These are phyloP conservation scores for Saturnispora serradocipensis DNA, from an alignment of 805 yeast species.

Conservation along the genomic window DNA sequence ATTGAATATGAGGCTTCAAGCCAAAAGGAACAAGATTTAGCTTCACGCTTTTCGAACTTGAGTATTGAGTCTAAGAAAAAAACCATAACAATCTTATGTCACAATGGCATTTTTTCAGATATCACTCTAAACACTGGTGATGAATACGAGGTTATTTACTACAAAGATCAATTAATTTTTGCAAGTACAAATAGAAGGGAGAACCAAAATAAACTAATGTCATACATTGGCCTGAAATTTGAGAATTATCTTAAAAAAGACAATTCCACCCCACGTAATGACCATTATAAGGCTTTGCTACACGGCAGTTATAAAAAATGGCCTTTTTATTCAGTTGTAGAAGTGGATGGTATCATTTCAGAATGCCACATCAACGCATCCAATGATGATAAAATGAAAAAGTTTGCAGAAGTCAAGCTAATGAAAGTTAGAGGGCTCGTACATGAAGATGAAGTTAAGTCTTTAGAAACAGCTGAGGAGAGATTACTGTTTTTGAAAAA, in stretches of 20 bases:
- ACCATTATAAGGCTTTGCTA: constrained; percentile 11
- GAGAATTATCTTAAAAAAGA: constrained; percentile 9
- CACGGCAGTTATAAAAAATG: constrained; percentile 8
- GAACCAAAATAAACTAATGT: constrained; percentile 1
- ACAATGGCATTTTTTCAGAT: constrained; percentile 11
- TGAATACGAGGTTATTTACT: constrained; percentile 6
- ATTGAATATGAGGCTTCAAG: constrained; percentile 5
- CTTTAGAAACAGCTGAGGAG: neutral
- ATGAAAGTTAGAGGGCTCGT: constrained; percentile 5
- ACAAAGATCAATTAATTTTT: constrained; percentile 7
- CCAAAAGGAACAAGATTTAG: neutral
- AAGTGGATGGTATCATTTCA: constrained; percentile 10
- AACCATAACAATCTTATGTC: constrained; percentile 6
- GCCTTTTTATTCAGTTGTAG: constrained; percentile 12
- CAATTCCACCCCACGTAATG: constrained; percentile 4
- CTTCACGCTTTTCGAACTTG: neutral
- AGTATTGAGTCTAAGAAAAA: neutral
- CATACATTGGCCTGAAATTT: constrained; percentile 13
- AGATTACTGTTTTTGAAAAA: constrained; percentile 2
- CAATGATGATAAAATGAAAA: neutral
- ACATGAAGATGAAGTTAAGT: neutral
- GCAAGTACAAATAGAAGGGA: constrained; percentile 7
- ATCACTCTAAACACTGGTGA: neutral
- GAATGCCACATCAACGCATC: neutral
- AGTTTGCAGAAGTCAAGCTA: neutral